A percentile compares a stretch with the other conserved stretches of the same genome.
Evolutionary conservation across 148 eudicot species (phyloP).

Genomic region (Bassia scoparia): DNA sequence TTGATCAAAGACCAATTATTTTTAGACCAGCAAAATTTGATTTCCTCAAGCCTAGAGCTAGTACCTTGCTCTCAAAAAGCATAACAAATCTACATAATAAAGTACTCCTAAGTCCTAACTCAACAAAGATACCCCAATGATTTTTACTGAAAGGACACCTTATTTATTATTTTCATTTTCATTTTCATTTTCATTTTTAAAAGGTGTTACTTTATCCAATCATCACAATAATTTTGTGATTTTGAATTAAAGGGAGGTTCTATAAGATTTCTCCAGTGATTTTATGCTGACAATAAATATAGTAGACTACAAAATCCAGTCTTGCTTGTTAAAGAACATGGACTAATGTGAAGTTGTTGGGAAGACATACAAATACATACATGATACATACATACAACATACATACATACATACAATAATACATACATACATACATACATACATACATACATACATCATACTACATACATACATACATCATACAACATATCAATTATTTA

Average conservation of each 20-base stretch:
- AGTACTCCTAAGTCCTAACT: not conserved
- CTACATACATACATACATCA: too few species aligned
- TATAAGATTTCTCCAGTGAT: conserved; percentile 25
- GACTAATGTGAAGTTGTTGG: conserved; percentile 26
- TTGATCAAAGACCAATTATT: not conserved
- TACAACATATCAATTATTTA: too few species aligned
- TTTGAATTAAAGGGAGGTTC: conserved; percentile 1
- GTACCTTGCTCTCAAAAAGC: conserved; percentile 23
- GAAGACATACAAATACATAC: too few species aligned
- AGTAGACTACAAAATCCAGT: not conserved
- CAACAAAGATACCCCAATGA: conserved; percentile 3
- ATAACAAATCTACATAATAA: conserved; percentile 17
- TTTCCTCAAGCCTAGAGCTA: not conserved
- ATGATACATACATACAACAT: too few species aligned
- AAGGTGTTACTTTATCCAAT: too few species aligned
- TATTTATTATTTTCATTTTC: not conserved
- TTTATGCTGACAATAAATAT: conserved; percentile 24
- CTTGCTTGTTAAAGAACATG: conserved; percentile 8
- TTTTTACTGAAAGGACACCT: not conserved
- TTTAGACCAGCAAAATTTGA: not conserved
- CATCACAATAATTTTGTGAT: too few species aligned
- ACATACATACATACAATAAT: too few species aligned
- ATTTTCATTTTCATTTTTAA: not conserved
- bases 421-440: too few species aligned
- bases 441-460: too few species aligned